Evolutionary conservation across 495 filamentous ascomycete species (phyloP), one percentile per base, ranked within the genome.

Genomic region (Beverwykella pulmonaria): DNA sequence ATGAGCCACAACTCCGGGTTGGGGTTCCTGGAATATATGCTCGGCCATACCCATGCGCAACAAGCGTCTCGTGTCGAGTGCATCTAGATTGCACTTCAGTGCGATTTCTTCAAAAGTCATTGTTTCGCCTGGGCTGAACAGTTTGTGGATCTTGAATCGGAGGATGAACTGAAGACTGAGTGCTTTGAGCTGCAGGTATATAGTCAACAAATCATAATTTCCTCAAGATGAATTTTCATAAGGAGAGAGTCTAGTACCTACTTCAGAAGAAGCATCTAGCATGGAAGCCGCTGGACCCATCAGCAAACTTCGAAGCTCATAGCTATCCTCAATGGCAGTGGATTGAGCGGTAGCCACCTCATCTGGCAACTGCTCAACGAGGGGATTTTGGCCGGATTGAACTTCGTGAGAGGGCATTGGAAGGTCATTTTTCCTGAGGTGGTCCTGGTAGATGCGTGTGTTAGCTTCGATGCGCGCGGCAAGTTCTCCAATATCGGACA

Each of bases 11-110:
- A 53, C n/a, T 10, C 56, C 53, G 23, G 23, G 49, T 23, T 27
- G 54, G 19, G 60, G 47, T 64, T 78, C 75, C 14, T 61, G 20
- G 59, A 78, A 78, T 15, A 76, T 47, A n/a, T 57, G 63, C 2
- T 75, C 39, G 1, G 73, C 75, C 1, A 65, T 63, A 6, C 74
- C 53, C 34, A 68, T 15, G 10, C 73, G 68, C 0, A 76, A 2
- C 20, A 75, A 30, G 4, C 75, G 69, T 1, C 48, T 47, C 6
- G 15, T n/a, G 15, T 47, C 44, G 6, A 22, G 20, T 47, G 15
- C 44, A 22, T 47, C 48, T 7, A 58, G 44, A 22, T 22, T 22
- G 44, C 15, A 47, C 44, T 47, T 47, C 4, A n/a, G 44, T n/a
- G 44, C 44, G 15, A 47, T 17, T 22, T 47, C 44, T 22, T 17